phyloP scores from a whole-genome alignment of 31 red algal genomes.

The Odonthalia washingtoniensis region DNA sequence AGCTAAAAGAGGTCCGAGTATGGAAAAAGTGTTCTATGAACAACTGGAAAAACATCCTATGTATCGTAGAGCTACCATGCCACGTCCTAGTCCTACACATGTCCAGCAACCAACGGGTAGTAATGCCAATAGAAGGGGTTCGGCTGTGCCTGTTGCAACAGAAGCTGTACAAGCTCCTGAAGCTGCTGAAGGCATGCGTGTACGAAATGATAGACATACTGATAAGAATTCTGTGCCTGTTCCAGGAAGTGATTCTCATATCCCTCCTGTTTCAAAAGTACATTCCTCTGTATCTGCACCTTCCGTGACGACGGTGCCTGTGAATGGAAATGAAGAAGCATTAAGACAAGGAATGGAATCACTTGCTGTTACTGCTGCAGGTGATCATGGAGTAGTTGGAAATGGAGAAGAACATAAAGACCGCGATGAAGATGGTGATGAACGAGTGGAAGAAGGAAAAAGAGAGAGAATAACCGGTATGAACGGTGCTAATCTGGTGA shows the following conservation, averaged over 20 bases:
- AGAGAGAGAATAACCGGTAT: no score
- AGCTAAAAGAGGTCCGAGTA: conserved; percentile 63
- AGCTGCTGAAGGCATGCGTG: not conserved
- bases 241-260: not conserved
- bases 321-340: no score
- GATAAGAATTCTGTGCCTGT: not conserved
- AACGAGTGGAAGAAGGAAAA: not conserved
- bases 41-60: conserved; percentile 87
- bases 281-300: no score
- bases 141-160: not conserved
- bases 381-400: not conserved
- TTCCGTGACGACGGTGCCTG: no score
- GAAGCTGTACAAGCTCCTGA: not conserved
- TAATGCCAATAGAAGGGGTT: not conserved
- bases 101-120: not conserved
- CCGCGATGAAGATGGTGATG: not conserved
- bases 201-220: not conserved
- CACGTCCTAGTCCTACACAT: not conserved
- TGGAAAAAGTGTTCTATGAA: conserved; percentile 93
- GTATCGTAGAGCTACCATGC: conserved; percentile 46
- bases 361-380: not conserved
- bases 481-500: conserved; percentile 44
- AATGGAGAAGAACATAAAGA: not conserved
- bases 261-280: no score
- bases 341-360: not conserved